Base-by-base conservation (phyloP, 176 grass and related monocot species). In the Cenchrus americanus region DNA sequence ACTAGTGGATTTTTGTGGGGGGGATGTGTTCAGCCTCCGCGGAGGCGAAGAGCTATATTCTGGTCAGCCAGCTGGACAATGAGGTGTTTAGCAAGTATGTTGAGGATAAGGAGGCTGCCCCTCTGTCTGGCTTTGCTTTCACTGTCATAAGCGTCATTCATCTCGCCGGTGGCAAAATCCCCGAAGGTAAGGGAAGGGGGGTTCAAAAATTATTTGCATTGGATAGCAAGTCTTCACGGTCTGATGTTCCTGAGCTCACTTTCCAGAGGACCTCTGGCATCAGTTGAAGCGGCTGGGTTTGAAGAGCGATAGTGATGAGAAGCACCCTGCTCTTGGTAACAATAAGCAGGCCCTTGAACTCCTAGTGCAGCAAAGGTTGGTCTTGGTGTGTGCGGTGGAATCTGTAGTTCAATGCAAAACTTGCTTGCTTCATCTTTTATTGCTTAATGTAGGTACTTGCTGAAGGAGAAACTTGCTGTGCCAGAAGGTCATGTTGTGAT, bases 341-440 rank as follows among this genome's bases (percentile, higher is more conserved):
- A 91, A 79, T 66, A 98, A 95, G 87, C 93, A 93, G 80, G 78
- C 83, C 12, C 86, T 95, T 27, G 93, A 98, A 82, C 88, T 80
- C 60, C 91, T 98, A 37, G 89, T 98, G 69, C 89, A 93, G 77
- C 93, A 95, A 89, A 93, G 96, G 96, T 95, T 88, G n/a, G 59
- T 85, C 40, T 65, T 41, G 18, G 21, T 9, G 10, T 60, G 32
- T 49, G 42, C 50, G 82, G 10, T 73, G 51, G 17, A 58, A 52
- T 66, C 10, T 57, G 40, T 48, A 66, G 21, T 74, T 71, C 4
- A 5, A 19, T 46, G 23, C 65, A 7, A 34, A n/a, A 8, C 44
- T 73, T 68, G 55, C 77, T 81, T 71, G 41, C 72, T 52, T 48
- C 79, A 48, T 19, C 46, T 27, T 9, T 23, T 80, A 73, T 77